phyloP scores from a whole-genome alignment of 106 monocot genomes.

The Hemerocallis citrina region DNA sequence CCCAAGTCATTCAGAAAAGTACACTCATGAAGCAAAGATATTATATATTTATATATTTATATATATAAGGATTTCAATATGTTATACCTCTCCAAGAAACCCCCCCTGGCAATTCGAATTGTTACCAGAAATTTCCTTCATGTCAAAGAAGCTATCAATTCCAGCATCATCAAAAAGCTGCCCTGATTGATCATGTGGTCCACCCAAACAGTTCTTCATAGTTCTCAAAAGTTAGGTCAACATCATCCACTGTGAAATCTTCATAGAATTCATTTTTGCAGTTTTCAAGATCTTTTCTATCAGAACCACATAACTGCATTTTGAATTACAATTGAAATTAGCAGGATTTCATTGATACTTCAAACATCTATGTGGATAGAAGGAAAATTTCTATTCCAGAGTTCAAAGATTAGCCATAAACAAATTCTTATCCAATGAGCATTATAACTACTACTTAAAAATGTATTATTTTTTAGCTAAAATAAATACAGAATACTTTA shows the following conservation, averaged over 20 bases:
- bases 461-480: not conserved
- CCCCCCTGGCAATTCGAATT: constrained; percentile 28
- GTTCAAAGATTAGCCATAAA: not conserved
- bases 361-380: not conserved
- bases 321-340: constrained; percentile 1
- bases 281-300: constrained; percentile 20
- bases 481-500: not conserved
- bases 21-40: too few relatives aligned
- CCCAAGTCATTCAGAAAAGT: too few relatives aligned
- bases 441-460: not conserved
- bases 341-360: not conserved
- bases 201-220: constrained; percentile 53
- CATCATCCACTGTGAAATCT: constrained; percentile 50
- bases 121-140: constrained; percentile 20
- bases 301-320: constrained; percentile 29
- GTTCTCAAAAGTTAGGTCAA: constrained; percentile 39
- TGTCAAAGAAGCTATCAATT: constrained; percentile 31
- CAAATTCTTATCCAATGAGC: too few relatives aligned
- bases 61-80: too few relatives aligned
- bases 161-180: constrained; percentile 39
- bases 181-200: constrained; percentile 13
- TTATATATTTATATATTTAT: too few relatives aligned
- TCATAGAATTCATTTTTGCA: constrained; percentile 31
- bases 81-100: constrained; percentile 28
- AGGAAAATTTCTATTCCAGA: not conserved